A percentile compares a stretch with the other conserved stretches of the same genome.
Conservation (phyloP, 176 grass and related monocot genomes). For the Aegilops speltoides region DNA sequence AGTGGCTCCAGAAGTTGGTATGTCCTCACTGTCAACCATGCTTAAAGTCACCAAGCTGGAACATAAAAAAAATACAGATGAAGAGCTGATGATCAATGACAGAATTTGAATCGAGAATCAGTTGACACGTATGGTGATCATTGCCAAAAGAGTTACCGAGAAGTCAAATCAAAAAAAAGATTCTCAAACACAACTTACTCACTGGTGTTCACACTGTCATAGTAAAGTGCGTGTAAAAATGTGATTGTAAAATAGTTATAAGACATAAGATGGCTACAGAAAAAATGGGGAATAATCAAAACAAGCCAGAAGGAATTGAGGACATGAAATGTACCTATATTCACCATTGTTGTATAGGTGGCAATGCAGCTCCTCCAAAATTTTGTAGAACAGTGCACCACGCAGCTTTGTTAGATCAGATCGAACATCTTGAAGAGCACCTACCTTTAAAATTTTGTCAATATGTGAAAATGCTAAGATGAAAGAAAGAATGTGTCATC, state of each 20-base stretch:
- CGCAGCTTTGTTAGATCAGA: conserved; percentile 91
- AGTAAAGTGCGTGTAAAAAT: conserved; percentile 20
- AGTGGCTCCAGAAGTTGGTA: conserved; percentile 46
- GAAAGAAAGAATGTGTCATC: conserved; percentile 23
- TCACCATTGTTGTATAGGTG: conserved; percentile 95
- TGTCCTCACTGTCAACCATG: conserved; percentile 63
- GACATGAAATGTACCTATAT: conserved; percentile 57
- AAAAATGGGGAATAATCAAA: conserved; percentile 2
- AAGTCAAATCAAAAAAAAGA: conserved; percentile 24
- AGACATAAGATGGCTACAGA: conserved; percentile 8
- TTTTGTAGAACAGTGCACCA: conserved; percentile 89
- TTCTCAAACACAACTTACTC: conserved; percentile 10
- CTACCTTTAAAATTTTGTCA: conserved; percentile 75
- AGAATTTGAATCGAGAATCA: background rate
- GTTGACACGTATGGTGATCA: background rate
- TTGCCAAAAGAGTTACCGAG: conserved; percentile 25
- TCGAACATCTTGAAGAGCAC: conserved; percentile 99
- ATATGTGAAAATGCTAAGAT: conserved; percentile 20
- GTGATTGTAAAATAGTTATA: conserved; percentile 7
- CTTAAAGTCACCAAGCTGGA: conserved; percentile 63
- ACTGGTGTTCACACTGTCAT: conserved; percentile 19
- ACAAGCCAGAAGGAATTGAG: conserved; percentile 13
- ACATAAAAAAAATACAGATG: conserved; percentile 21
- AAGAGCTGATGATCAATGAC: conserved; percentile 32
- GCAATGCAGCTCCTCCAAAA: conserved; percentile 90